Conservation (phyloP, 2,329 filamentous ascomycete species). For the Xylaria sp. region DNA sequence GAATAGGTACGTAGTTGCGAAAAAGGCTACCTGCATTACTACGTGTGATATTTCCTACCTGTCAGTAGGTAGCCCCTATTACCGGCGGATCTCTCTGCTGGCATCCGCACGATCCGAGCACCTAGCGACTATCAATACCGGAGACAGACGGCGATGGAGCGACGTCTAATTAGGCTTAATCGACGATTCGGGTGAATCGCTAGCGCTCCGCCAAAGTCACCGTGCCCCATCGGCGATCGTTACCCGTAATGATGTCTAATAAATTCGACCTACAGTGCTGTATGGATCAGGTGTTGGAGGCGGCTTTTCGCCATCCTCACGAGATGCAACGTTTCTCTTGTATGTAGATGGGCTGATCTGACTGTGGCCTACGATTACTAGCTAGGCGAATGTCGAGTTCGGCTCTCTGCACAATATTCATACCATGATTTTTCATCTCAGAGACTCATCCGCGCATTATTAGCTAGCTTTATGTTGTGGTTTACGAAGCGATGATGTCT, state of each 20-base stretch:
- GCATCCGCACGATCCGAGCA: not conserved
- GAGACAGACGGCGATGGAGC: not conserved
- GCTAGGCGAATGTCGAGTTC: not conserved
- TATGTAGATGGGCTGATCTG: not conserved
- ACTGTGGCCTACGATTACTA: not conserved
- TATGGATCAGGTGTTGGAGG: not conserved
- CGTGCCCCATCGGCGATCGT: slow-evolving; percentile 1
- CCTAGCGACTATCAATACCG: not conserved
- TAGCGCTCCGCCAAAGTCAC: not conserved
- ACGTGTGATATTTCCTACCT: not conserved
- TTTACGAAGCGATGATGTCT: not conserved
- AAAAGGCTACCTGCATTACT: slow-evolving; percentile 3
- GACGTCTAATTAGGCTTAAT: slow-evolving; percentile 2
- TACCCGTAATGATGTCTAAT: not conserved
- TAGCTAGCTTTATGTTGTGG: not conserved
- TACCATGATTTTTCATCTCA: not conserved
- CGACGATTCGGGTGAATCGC: not conserved
- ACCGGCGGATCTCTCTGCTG: not conserved
- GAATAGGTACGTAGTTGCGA: not conserved
- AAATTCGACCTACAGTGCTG: not conserved
- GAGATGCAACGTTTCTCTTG: slow-evolving; percentile 1
- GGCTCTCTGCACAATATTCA: not conserved
- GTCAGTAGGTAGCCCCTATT: not conserved
- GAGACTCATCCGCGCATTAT: not conserved
- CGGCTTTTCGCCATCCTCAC: not conserved